Evolutionary conservation across 2,329 filamentous ascomycete species (phyloP), one percentile per base, ranked within the genome.

Genomic region (Curvularia eragrostidis): DNA sequence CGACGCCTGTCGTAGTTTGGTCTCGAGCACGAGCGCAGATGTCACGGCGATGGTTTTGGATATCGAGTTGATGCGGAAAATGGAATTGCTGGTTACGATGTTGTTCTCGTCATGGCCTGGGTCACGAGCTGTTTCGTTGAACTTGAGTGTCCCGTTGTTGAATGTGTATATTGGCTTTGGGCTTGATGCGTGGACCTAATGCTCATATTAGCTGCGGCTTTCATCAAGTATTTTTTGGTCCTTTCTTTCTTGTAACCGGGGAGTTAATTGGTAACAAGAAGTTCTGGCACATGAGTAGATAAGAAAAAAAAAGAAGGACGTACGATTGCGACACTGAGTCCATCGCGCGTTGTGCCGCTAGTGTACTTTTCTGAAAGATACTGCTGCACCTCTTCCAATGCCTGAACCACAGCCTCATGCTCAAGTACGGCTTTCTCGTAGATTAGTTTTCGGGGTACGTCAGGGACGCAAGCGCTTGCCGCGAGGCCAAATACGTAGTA

Each of bases 311-410:
- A 15, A 30, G 2, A 4, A 36, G 15, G 10, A 68, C 71, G 41
- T 61, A 72, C 72, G 15, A 75, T 51, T 2, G 68, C 72, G 28
- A 75, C 69, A 44, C 67, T 71, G 19, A 74, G 52, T 5, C 70
- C 70, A 64, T 75, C 72, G 6, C 67, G 58, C 1, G 70, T 73
- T 2, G 57, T 62, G 34, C 34, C 34, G 13, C 67, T 67, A 4
- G 60, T 38, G 24, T 64, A 73, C 1, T 70, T 48, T 3, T 44
- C 50, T 3, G 62, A 60, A 10, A 73, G 55, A n/a, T 59, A 66
- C 12, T 43, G 15, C 21, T 64, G 59, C 0, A 72, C 60, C 43
- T 59, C 54, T n/a, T 64, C 34, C n/a, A 75, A 64, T 13, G 72
- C 72, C 24, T 61, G 47, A 15, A 65, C 28, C 1, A 75, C 62